phyloP scores from a whole-genome alignment of 2,329 filamentous ascomycete genomes.

The Ceratocystis huliohia region DNA sequence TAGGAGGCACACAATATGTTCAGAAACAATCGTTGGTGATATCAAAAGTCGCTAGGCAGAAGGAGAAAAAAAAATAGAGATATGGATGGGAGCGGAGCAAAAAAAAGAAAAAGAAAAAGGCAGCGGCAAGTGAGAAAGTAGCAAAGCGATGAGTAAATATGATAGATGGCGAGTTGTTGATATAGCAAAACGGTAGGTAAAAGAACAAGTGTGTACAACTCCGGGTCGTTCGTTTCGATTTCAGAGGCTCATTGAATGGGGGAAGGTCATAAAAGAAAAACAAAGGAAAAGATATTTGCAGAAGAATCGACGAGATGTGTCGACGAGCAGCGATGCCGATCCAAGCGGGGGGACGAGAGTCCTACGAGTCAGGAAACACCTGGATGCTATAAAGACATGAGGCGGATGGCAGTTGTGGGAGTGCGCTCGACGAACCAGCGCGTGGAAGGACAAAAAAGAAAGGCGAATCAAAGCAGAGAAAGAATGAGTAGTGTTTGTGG shows the following conservation, averaged over 20 bases:
- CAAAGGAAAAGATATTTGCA: conserved; percentile 28
- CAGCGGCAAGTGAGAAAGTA: not conserved
- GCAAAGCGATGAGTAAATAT: not conserved
- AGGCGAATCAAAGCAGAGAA: not conserved
- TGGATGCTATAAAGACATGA: conserved; percentile 20
- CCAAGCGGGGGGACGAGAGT: conserved; percentile 14
- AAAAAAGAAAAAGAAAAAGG: conserved; percentile 21
- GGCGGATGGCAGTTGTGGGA: not conserved
- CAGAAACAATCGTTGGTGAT: conserved; percentile 21
- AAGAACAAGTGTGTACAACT: conserved; percentile 24
- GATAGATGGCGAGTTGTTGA: not conserved
- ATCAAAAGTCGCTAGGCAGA: conserved; percentile 13
- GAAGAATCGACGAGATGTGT: conserved; percentile 18
- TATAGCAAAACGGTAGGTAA: conserved; percentile 7
- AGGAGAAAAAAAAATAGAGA: conserved; percentile 15
- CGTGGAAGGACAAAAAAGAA: conserved; percentile 16
- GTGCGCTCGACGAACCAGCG: conserved; percentile 13
- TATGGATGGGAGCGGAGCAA: conserved; percentile 20
- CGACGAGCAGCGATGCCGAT: conserved; percentile 11
- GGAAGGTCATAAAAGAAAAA: conserved; percentile 19
- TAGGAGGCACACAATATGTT: conserved; percentile 22
- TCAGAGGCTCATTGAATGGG: conserved; percentile 33
- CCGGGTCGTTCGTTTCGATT: conserved; percentile 26
- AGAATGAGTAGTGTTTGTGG: not conserved
- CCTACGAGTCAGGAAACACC: conserved; percentile 3